These are phyloP conservation scores for Cantharellus anzutake DNA, from an alignment of 768 basidiomycete species.

Conservation along the genomic window DNA sequence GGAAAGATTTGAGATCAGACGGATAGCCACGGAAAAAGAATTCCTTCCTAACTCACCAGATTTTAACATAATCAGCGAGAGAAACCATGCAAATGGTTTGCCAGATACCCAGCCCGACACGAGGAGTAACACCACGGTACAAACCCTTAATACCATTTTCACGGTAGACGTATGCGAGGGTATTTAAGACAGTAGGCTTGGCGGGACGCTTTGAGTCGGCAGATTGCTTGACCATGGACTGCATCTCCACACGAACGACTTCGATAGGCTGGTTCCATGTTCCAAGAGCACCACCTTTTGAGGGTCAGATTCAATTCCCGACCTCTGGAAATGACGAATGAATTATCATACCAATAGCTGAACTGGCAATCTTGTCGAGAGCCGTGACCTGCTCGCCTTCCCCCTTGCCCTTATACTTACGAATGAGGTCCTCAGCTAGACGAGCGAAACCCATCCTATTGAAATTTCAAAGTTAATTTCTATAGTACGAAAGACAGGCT, in stretches of 20 bases:
- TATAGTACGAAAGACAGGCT: neutral
- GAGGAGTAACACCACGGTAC: slow-evolving; percentile 93
- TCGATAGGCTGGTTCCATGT: slow-evolving; percentile 99
- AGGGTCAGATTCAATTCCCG: neutral
- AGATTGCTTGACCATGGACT: slow-evolving; percentile 85
- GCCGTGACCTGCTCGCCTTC: slow-evolving; percentile 58
- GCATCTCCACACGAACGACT: slow-evolving; percentile 98
- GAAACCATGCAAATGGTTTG: slow-evolving; percentile 99
- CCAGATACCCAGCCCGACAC: slow-evolving; percentile 91
- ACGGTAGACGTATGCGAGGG: slow-evolving; percentile 83
- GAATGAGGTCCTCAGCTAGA: slow-evolving; percentile 66
- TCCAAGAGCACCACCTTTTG: slow-evolving; percentile 61
- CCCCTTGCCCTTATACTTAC: slow-evolving; percentile 54
- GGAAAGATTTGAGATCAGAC: neutral
- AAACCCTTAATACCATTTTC: slow-evolving; percentile 93
- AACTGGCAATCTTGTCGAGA: slow-evolving; percentile 73
- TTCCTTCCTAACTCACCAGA: slow-evolving; percentile 30
- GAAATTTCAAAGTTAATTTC: neutral
- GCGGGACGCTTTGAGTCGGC: slow-evolving; percentile 58
- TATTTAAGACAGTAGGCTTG: slow-evolving; percentile 83
- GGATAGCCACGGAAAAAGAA: neutral
- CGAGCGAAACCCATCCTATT: slow-evolving; percentile 90
- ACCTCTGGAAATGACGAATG: neutral
- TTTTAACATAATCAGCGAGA: slow-evolving; percentile 89
- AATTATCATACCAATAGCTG: slow-evolving; percentile 36